Evolutionary conservation across 2,329 filamentous ascomycete genomes (phyloP).

Genomic region (Xylariaceae sp.): DNA sequence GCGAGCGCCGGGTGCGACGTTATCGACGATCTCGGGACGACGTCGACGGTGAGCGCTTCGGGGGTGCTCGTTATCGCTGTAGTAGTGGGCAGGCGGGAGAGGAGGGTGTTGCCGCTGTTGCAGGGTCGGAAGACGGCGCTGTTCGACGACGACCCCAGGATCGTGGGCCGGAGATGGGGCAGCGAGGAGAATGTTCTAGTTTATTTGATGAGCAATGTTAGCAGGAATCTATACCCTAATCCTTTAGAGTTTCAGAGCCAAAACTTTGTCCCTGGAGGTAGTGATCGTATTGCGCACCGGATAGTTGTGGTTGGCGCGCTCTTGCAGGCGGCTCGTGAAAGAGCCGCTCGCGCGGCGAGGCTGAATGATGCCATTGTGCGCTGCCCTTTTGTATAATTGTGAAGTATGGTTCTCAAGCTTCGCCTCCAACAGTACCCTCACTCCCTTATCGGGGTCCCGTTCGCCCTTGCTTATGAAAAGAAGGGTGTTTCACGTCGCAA

Average conservation of each 20-base stretch:
- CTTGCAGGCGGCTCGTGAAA: slow-evolving; percentile 10
- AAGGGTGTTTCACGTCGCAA: no score
- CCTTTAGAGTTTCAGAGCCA: no score
- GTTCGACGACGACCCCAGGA: no score
- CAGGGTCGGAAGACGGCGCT: slow-evolving; percentile 10
- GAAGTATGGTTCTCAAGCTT: no score
- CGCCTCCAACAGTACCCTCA: not conserved
- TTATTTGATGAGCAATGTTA: not conserved
- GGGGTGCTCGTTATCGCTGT: slow-evolving; percentile 13
- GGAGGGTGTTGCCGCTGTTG: not conserved
- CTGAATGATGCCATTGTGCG: slow-evolving; percentile 11
- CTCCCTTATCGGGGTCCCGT: not conserved
- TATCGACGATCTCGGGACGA: slow-evolving; percentile 42
- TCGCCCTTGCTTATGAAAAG: no score
- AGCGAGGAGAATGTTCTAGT: not conserved
- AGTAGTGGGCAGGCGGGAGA: slow-evolving; percentile 19
- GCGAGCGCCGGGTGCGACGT: slow-evolving; percentile 49
- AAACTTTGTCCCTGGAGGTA: no score
- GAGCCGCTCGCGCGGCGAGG: slow-evolving; percentile 12
- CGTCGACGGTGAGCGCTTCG: slow-evolving; percentile 32
- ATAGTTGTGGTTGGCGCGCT: no score
- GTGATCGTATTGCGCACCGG: no score
- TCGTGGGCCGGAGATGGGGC: no score
- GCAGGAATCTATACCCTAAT: slow-evolving; percentile 10
- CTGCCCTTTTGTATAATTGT: no score